Percentiles rank a stretch among this genome's conserved stretches.
These are phyloP conservation scores for Botrytis aclada DNA, from an alignment of 2,329 filamentous ascomycete genomes.

Conservation along the genomic window DNA sequence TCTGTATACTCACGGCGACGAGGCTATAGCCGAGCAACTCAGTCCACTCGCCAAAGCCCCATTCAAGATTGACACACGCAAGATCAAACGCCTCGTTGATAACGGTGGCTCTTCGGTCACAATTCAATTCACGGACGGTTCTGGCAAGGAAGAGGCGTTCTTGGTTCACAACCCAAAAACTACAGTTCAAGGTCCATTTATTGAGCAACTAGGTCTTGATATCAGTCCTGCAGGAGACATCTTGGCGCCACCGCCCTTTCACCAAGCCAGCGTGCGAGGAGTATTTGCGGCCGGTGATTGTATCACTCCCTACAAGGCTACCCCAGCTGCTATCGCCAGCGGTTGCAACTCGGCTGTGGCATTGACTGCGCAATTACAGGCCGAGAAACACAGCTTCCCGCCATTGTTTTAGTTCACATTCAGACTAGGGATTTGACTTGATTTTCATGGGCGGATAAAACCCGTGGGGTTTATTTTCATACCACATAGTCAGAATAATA, in stretches of 20 bases:
- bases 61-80: constrained; percentile 9
- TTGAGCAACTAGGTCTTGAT: constrained; percentile 45
- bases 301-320: constrained; percentile 25
- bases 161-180: constrained; percentile 41
- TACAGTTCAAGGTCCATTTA: constrained; percentile 42
- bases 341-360: neutral
- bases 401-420: neutral
- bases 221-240: constrained; percentile 44
- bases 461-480: too few relatives aligned
- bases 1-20: constrained; percentile 50
- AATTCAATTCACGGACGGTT: constrained; percentile 19
- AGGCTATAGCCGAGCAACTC: neutral
- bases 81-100: neutral
- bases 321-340: neutral
- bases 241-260: constrained; percentile 45
- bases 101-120: constrained; percentile 42
- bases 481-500: too few relatives aligned
- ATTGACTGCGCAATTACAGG: neutral
- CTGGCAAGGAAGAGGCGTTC: constrained; percentile 41
- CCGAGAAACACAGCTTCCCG: neutral
- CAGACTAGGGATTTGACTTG: too few relatives aligned
- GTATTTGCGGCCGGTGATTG: constrained; percentile 53
- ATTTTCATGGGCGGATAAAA: too few relatives aligned
- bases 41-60: neutral
- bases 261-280: constrained; percentile 48